These are phyloP conservation scores for Bipolaris bicolor DNA, from an alignment of 2,329 filamentous ascomycete genomes.

Conservation along the genomic window DNA sequence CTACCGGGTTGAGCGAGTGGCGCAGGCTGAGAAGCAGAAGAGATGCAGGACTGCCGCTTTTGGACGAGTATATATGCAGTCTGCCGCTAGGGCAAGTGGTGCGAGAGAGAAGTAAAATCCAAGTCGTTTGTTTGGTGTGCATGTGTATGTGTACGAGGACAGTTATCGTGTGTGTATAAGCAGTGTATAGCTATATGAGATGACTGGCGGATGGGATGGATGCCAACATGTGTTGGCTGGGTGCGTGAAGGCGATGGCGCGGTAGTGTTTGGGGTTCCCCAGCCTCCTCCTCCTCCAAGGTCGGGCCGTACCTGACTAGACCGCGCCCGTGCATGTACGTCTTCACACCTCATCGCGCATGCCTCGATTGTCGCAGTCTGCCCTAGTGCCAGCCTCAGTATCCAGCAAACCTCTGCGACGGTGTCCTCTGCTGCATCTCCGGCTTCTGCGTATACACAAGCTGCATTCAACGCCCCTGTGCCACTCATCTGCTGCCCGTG, in stretches of 20 bases:
- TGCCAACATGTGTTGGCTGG: too few species aligned
- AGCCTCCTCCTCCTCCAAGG: conserved; percentile 27
- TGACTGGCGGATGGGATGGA: not conserved
- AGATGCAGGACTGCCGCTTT: conserved; percentile 20
- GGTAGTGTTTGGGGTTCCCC: conserved; percentile 23
- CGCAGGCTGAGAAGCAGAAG: conserved; percentile 4
- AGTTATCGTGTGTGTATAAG: not conserved
- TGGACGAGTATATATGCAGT: conserved; percentile 18
- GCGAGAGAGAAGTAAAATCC: not conserved
- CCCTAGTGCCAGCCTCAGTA: conserved; percentile 10
- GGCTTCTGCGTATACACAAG: not conserved
- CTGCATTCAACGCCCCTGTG: not conserved
- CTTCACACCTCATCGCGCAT: conserved; percentile 25
- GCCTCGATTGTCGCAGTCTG: conserved; percentile 10
- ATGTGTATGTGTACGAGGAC: not conserved
- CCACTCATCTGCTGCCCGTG: conserved; percentile 11
- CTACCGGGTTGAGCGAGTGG: conserved; percentile 5
- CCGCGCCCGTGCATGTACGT: conserved; percentile 21
- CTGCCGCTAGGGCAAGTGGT: conserved; percentile 16
- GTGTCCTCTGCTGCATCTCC: conserved; percentile 1
- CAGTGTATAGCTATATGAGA: not conserved
- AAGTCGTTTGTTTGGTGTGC: not conserved
- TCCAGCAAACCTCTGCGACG: conserved; percentile 12
- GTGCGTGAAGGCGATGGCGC: not conserved
- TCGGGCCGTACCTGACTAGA: conserved; percentile 26